Conservation (phyloP, 371 early-diverging fungal genomes). For the Mycotypha africana region DNA sequence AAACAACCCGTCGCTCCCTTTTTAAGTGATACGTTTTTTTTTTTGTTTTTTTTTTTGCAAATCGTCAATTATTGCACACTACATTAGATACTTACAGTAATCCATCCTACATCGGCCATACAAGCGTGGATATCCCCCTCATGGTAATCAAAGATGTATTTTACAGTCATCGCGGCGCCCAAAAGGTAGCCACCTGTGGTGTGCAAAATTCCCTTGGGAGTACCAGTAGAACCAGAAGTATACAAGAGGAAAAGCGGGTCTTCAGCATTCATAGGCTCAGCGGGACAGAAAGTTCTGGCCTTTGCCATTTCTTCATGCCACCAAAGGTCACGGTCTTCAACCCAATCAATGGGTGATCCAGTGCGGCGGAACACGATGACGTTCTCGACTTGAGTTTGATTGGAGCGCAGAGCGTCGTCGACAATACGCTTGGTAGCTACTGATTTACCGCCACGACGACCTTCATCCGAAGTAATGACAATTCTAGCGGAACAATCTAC, state of each 20-base stretch:
- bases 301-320: slow-evolving; percentile 80
- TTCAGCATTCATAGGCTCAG: slow-evolving; percentile 82
- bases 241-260: slow-evolving; percentile 97
- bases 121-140: slow-evolving; percentile 79
- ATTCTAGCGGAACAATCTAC: slow-evolving; percentile 71
- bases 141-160: slow-evolving; percentile 89
- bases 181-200: slow-evolving; percentile 94
- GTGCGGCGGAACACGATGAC: slow-evolving; percentile 89
- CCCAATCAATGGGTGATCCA: slow-evolving; percentile 71
- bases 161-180: slow-evolving; percentile 80
- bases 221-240: slow-evolving; percentile 94
- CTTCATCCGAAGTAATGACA: slow-evolving; percentile 83
- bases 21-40: too few relatives aligned
- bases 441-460: slow-evolving; percentile 84
- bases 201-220: slow-evolving; percentile 91
- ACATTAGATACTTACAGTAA: too few relatives aligned
- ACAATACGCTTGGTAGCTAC: slow-evolving; percentile 89
- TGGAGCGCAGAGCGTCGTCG: slow-evolving; percentile 72
- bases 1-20: too few relatives aligned
- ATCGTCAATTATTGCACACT: too few relatives aligned
- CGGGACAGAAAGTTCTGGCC: slow-evolving; percentile 76
- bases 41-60: too few relatives aligned
- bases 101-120: slow-evolving; percentile 79
- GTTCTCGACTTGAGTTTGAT: slow-evolving; percentile 69
- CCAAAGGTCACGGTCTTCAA: slow-evolving; percentile 75